Conservation (phyloP, 139 green algal species). For the Chlorella vulgaris region DNA sequence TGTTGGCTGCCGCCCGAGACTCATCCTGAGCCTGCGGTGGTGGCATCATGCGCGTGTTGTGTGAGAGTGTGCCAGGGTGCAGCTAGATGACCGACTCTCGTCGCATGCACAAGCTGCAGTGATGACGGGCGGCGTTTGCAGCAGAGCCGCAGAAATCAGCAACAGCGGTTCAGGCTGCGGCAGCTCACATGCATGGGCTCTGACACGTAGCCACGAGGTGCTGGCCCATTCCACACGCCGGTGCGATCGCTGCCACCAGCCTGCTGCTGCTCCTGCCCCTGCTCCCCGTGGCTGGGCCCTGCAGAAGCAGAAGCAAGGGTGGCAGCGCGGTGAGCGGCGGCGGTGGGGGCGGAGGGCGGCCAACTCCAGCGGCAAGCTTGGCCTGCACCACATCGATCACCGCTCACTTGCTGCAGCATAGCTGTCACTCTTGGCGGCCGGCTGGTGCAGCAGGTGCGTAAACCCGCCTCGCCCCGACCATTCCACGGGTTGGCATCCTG, state of each 20-base stretch:
- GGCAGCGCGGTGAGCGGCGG: too few relatives aligned
- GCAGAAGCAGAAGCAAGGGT: neutral
- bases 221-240: conserved; percentile 81
- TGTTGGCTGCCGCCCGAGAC: neutral
- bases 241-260: conserved; percentile 54
- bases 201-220: conserved; percentile 53
- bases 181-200: conserved; percentile 38
- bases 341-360: too few relatives aligned
- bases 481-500: conserved; percentile 65
- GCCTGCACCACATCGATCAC: neutral
- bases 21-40: conserved; percentile 14
- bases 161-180: too few relatives aligned
- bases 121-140: too few relatives aligned
- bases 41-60: neutral
- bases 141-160: too few relatives aligned
- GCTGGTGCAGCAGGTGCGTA: conserved; percentile 73
- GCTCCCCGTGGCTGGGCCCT: neutral
- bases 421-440: conserved; percentile 53
- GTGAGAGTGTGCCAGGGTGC: too few relatives aligned
- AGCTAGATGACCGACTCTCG: too few relatives aligned
- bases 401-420: conserved; percentile 48
- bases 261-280: neutral
- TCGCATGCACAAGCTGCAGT: too few relatives aligned
- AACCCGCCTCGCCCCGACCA: conserved; percentile 72
- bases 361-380: too few relatives aligned